Conservation (phyloP, 805 yeast genomes). For the Candida manassasensis region DNA sequence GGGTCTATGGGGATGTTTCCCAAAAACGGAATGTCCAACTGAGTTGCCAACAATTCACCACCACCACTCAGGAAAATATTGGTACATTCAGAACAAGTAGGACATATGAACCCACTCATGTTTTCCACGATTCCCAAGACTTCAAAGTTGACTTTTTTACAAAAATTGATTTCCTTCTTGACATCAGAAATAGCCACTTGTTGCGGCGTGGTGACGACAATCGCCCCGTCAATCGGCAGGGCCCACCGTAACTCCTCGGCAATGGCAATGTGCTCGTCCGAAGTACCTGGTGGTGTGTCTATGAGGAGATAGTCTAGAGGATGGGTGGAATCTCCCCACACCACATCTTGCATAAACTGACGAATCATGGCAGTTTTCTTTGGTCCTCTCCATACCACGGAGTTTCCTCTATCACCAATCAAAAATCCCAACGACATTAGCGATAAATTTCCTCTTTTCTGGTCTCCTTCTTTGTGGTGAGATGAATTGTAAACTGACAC, state of each 20-base stretch:
- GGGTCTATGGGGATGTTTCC: conserved; percentile 96
- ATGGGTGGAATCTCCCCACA: conserved; percentile 64
- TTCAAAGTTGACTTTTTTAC: conserved; percentile 75
- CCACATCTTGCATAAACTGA: conserved; percentile 86
- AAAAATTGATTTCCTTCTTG: conserved; percentile 87
- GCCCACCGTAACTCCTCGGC: conserved; percentile 81
- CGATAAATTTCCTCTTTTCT: conserved; percentile 41
- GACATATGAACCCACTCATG: conserved; percentile 96
- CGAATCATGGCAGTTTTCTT: conserved; percentile 96
- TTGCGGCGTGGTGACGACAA: conserved; percentile 95
- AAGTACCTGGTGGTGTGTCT: conserved; percentile 98
- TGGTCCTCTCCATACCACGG: conserved; percentile 98
- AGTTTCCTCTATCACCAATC: conserved; percentile 75
- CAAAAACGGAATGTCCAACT: conserved; percentile 58
- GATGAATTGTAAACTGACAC: conserved; percentile 40
- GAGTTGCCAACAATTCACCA: conserved; percentile 66
- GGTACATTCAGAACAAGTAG: conserved; percentile 87
- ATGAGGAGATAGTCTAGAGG: conserved; percentile 71
- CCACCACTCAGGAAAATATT: conserved; percentile 93
- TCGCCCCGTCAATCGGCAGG: conserved; percentile 78
- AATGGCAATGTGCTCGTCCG: conserved; percentile 95
- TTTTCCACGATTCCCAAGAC: conserved; percentile 89
- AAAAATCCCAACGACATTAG: conserved; percentile 89
- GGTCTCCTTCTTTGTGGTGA: conserved; percentile 2
- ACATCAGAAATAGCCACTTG: conserved; percentile 92